A percentile compares a stretch with the other conserved stretches of the same genome.
phyloP scores from a whole-genome alignment of 164 flowering plant genomes.

The Nelumbo lutea region DNA sequence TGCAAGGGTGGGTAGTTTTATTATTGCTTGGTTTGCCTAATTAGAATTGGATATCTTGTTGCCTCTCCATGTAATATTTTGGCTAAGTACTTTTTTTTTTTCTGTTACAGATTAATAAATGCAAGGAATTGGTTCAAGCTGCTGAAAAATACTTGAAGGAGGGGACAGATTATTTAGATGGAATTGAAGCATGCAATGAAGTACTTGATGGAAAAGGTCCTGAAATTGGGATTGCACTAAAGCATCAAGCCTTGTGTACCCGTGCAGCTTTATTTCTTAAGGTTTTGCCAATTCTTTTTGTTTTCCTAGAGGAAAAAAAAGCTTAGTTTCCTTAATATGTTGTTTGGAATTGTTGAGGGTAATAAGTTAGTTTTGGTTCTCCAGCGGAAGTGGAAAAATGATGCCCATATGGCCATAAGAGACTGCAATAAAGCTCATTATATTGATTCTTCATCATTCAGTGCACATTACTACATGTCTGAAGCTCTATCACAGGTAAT shows the following conservation, averaged over 20 bases:
- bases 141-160: slow-evolving; percentile 59
- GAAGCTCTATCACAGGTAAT: slow-evolving; percentile 76
- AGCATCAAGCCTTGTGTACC: slow-evolving; percentile 63
- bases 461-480: slow-evolving; percentile 60
- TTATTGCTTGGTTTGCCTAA: background rate
- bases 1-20: slow-evolving; percentile 34
- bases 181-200: slow-evolving; percentile 89
- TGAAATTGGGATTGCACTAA: slow-evolving; percentile 44
- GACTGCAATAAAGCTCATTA: slow-evolving; percentile 73
- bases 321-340: slow-evolving; percentile 1
- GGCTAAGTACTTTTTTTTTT: slow-evolving; percentile 12
- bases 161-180: slow-evolving; percentile 43
- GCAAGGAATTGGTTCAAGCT: slow-evolving; percentile 52
- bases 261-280: slow-evolving; percentile 89
- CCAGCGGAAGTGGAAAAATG: slow-evolving; percentile 96
- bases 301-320: background rate
- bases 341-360: background rate
- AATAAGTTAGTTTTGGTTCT: slow-evolving; percentile 1
- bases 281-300: slow-evolving; percentile 31
- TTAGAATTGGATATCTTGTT: background rate
- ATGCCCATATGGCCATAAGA: slow-evolving; percentile 84
- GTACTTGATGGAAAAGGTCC: slow-evolving; percentile 61
- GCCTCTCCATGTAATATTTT: slow-evolving; percentile 1
- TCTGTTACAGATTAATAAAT: slow-evolving; percentile 52
- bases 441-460: slow-evolving; percentile 56